Base-by-base conservation (phyloP, 2,329 filamentous ascomycete genomes). In the Cryphonectria naterciae region DNA sequence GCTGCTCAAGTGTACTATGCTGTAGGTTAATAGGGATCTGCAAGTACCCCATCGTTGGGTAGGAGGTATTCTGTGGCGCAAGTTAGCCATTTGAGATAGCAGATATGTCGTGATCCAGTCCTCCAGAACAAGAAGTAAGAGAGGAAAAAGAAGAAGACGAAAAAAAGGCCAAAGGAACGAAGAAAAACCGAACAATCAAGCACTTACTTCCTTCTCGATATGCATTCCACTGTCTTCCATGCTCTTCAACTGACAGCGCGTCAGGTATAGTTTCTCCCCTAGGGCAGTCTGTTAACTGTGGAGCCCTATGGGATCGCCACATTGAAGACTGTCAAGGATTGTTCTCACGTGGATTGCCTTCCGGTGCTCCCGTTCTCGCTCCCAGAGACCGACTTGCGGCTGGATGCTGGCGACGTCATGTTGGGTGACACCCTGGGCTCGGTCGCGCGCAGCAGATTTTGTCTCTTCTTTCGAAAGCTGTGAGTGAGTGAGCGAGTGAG, bases 131-230 rank as follows among this genome's bases (percentile, higher is more conserved):
- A 46, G 17, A 22, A 46, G 10, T 39, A 11, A 39, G 10, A 13
- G 37, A 39, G 10, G 32, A 25, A 43, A 4, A 37, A 22, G 37
- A 22, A 22, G 43, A 7, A 22, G 17, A 11, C 1, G 10, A 11
- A 39, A 22, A 7, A 22, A 22, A 8, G 17, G 32, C 32, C 32
- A 46, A 46, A 17, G 1, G 4, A 19, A 43, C 15, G 43, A 49
- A 7, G 43, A 49, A 19, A 37, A 37, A 10, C 5, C 2, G 10
- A 39, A 2, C 8, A 22, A 49, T n/a, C 1, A 49, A 49, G 3
- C 4, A 67, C 65, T 61, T 15, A 67, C 65, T 67, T 35, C 65
- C 65, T 60, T 67, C 65, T 28, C 65, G 65, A 28, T 67, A 67
- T 49, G 65, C 65, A 49, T 67, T 67, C 41, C 43, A 67, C 19